Evolutionary conservation across 2,329 filamentous ascomycete species (phyloP), one percentile per base, ranked within the genome.

Genomic region (Aspergillus pseudoterreus): DNA sequence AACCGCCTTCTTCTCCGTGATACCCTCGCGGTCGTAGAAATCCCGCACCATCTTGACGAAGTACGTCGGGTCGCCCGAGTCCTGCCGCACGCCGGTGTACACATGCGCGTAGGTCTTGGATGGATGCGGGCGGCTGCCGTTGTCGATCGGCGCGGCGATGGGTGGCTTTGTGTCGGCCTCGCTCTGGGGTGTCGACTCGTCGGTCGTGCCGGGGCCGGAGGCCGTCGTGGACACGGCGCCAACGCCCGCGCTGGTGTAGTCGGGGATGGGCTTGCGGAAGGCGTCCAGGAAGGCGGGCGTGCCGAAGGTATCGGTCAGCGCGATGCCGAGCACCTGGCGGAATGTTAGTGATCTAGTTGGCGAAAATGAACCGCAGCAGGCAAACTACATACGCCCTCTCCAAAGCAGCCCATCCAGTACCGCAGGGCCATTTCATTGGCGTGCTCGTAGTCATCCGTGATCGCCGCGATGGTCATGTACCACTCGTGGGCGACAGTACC

Each of bases 391-490:
- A 81, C 82, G 2, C 83, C 89, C 65, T 87, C 84, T 4, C 94
- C 94, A 67, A 96, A 99, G 55, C 89, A 95, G 47, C 86, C 85
- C 32, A 95, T 82, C 94, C 94, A 99, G 68, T 95, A 90, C 52
- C 84, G 80, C 60, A 99, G 75, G 0, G 90, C 92, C 57, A 86
- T 81, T 69, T 95, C 90, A 35, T 92, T 95, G 3, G 94, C 92
- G 55, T 82, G 79, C 60, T 84, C 81, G 67, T 99, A 99, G 71
- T 96, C 83, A 56, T 90, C 81, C 4, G 87, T 89, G 61, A 96
- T 90, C 36, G 94, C 92, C 1, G 94, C 94, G 56, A 95, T 92
- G 39, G 90, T 92, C 94, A 99, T 99, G 77, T 96, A 97, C 94
- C 94, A 99, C 74, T 99, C 94, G 66, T 99, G 94, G 0, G 94